Percentiles rank a stretch among this genome's conserved stretches.
phyloP scores from a whole-genome alignment of 306 rosid genomes.

The Dicorynia guianensis region DNA sequence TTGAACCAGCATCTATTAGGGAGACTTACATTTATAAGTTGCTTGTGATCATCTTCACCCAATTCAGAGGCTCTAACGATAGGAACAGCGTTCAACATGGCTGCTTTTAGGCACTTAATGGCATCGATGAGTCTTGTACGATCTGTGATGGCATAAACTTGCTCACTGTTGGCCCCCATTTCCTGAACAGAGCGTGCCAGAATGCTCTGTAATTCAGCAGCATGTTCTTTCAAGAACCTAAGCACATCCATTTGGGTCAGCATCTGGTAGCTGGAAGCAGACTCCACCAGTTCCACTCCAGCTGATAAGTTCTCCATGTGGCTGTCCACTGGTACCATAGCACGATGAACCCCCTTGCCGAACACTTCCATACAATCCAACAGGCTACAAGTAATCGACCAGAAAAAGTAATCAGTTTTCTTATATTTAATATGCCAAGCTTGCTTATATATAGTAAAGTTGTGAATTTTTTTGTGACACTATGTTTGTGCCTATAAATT shows the following conservation, averaged over 20 bases:
- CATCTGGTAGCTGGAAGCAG: slow-evolving; percentile 75
- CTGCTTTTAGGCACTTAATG: slow-evolving; percentile 67
- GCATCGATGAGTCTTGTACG: slow-evolving; percentile 70
- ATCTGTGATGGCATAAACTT: slow-evolving; percentile 73
- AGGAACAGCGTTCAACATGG: slow-evolving; percentile 79
- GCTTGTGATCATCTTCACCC: slow-evolving; percentile 59
- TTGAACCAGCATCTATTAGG: background rate
- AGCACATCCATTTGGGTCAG: slow-evolving; percentile 87
- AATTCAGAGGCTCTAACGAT: slow-evolving; percentile 57
- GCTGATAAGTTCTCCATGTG: slow-evolving; percentile 44
- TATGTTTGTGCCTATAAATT: no score
- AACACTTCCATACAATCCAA: slow-evolving; percentile 94
- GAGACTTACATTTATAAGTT: slow-evolving; percentile 62
- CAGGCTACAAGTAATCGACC: slow-evolving; percentile 46
- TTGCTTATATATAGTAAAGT: no score
- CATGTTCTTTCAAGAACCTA: slow-evolving; percentile 59
- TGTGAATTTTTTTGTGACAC: no score
- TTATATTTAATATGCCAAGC: no score
- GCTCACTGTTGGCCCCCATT: slow-evolving; percentile 60
- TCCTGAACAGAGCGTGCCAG: slow-evolving; percentile 49
- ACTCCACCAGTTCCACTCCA: slow-evolving; percentile 78
- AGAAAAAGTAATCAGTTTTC: background rate
- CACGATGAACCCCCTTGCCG: slow-evolving; percentile 92
- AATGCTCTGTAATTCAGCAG: slow-evolving; percentile 37
- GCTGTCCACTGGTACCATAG: slow-evolving; percentile 74